Evolutionary conservation across 2,329 filamentous ascomycete species (phyloP), one percentile per base, ranked within the genome.

Genomic region (Neofusicoccum ribis): DNA sequence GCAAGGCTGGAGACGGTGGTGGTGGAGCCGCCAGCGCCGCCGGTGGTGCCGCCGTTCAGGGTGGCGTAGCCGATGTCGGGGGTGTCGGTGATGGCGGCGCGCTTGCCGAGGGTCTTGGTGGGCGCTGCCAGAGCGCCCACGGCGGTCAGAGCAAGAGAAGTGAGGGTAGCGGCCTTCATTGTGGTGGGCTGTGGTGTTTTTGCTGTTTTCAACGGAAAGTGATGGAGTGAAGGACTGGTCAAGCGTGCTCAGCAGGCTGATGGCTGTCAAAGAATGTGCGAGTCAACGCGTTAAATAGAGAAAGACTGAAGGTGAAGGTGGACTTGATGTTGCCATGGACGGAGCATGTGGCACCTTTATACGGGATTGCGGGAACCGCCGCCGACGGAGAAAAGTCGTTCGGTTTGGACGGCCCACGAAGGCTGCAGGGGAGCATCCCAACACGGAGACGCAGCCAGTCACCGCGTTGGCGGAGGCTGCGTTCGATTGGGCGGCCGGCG

Each of bases 21-120:
- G 17, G 72, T 73, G 39, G 70, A 71, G 17, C 77, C 77, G 14
- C 76, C 76, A 62, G 71, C 72, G 66, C 78, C 78, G 65, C 78
- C 78, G 27, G 74, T 78, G 11, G 78, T 80, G 51, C 74, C 74
- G 27, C 75, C 75, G 50, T 76, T 76, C 56, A 69, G 61, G 20
- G 74, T 76, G 49, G 75, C 75, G 64, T 72, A 77, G 8, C 75
- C 75, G 62, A 71, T 69, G 15, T 67, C 71, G 12, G 75, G 71
- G 44, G 68, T 65, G 58, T 76, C 74, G 43, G 72, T 70, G 51
- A 73, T 67, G 56, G 72, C 68, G 39, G 72, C 72, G 62, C 72
- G 70, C 67, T 74, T 76, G 27, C 66, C 68, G 23, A 73, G 65
- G 59, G 68, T 73, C 59, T 68, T 67, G 60, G 71, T 73, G 31